Evolutionary conservation across 805 yeast genomes (phyloP).

Genomic region (Barnettozyma californica): DNA sequence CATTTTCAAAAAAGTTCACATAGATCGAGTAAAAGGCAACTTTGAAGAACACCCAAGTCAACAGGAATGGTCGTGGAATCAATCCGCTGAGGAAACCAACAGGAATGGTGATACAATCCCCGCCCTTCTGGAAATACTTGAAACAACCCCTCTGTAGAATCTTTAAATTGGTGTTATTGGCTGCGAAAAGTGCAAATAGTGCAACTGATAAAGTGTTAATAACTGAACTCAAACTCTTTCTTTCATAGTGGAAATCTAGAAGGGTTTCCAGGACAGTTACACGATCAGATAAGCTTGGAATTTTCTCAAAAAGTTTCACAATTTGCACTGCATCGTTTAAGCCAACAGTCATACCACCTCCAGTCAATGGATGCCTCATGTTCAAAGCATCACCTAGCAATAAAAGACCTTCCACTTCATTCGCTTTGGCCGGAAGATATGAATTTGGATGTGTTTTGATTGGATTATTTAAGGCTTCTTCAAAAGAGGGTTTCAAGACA

Average conservation of each 20-base stretch:
- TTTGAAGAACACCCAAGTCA: conserved; percentile 81
- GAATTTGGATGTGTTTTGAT: conserved; percentile 92
- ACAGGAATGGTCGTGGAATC: conserved; percentile 63
- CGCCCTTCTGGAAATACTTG: conserved; percentile 79
- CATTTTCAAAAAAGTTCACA: conserved; percentile 60
- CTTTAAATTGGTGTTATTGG: conserved; percentile 58
- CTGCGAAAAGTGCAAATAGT: conserved; percentile 84
- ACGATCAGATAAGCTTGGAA: conserved; percentile 54
- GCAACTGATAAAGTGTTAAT: conserved; percentile 90
- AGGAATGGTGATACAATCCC: conserved; percentile 72
- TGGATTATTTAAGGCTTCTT: conserved; percentile 52
- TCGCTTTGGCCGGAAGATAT: conserved; percentile 72
- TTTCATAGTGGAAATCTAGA: conserved; percentile 63
- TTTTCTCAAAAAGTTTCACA: conserved; percentile 50
- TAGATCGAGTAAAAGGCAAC: conserved; percentile 85
- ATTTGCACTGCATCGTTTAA: conserved; percentile 75
- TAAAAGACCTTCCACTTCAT: conserved; percentile 68
- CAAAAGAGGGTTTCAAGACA: conserved; percentile 59
- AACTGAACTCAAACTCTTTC: conserved; percentile 78
- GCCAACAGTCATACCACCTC: conserved; percentile 99
- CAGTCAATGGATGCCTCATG: conserved; percentile 97
- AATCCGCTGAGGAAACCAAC: conserved; percentile 80
- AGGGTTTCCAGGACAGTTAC: conserved; percentile 50
- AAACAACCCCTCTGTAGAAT: conserved; percentile 87
- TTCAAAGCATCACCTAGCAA: conserved; percentile 90